Conservation (phyloP, 2,329 filamentous ascomycete species). For the Trichoderma sp. region DNA sequence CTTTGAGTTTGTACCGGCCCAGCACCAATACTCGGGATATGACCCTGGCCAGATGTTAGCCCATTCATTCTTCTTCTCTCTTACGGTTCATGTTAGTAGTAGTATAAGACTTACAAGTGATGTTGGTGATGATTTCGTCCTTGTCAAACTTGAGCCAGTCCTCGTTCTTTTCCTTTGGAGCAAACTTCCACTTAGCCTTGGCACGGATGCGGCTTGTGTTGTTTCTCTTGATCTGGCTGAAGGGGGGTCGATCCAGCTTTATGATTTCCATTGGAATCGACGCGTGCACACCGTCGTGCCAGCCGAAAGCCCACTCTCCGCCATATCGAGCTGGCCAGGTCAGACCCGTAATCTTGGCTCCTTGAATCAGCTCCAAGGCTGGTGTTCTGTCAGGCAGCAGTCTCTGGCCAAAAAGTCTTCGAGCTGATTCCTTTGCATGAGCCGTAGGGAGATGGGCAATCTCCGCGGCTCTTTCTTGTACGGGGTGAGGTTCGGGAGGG, state of each 20-base stretch:
- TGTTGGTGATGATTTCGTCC: conserved; percentile 65
- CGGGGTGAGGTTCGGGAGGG: conserved; percentile 41
- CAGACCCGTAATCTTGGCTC: conserved; percentile 50
- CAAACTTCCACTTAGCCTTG: conserved; percentile 53
- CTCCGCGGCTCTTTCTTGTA: conserved; percentile 40
- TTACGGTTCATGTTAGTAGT: neutral
- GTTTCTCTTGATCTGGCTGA: conserved; percentile 45
- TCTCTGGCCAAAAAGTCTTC: conserved; percentile 46
- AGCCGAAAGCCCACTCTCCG: conserved; percentile 57
- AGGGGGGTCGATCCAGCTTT: conserved; percentile 47
- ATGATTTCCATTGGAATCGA: conserved; percentile 50
- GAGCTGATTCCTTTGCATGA: conserved; percentile 46
- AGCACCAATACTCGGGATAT: conserved; percentile 53
- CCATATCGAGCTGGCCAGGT: conserved; percentile 50
- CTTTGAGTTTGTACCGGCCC: conserved; percentile 51
- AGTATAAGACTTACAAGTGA: conserved; percentile 45
- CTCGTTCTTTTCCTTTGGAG: conserved; percentile 42
- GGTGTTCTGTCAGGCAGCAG: conserved; percentile 44
- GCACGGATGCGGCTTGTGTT: conserved; percentile 48
- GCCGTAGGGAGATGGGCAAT: conserved; percentile 44
- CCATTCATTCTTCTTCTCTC: neutral
- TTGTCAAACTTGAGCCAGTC: conserved; percentile 62
- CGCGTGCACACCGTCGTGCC: conserved; percentile 52
- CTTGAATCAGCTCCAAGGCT: conserved; percentile 46
- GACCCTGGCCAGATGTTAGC: conserved; percentile 34